phyloP scores from a whole-genome alignment of 306 rosid species.

The Cicer yamashitae region DNA sequence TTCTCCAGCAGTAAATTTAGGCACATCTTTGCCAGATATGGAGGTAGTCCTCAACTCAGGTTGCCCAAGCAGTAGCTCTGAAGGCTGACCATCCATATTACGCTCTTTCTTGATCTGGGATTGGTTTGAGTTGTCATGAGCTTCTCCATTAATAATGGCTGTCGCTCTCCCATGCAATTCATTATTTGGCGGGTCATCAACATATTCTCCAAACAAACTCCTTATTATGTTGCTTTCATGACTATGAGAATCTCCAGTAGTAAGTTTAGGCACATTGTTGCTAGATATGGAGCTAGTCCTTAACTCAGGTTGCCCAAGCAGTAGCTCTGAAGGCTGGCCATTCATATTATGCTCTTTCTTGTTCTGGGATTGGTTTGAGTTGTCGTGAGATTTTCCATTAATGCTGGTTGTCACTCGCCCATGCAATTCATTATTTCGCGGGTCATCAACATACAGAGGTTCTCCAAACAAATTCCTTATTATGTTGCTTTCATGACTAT shows the following conservation, averaged over 20 bases:
- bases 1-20: constrained; percentile 35
- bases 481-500: constrained; percentile 37
- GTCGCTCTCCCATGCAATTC: constrained; percentile 47
- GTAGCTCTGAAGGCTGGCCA: constrained; percentile 51
- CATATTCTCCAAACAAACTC: constrained; percentile 39
- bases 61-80: constrained; percentile 53
- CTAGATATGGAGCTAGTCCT: constrained; percentile 43
- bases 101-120: constrained; percentile 52
- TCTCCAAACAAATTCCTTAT: constrained; percentile 39
- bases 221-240: constrained; percentile 40
- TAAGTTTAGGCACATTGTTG: constrained; percentile 47
- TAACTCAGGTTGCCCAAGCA: constrained; percentile 54
- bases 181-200: constrained; percentile 46
- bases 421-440: constrained; percentile 45
- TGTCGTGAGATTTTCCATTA: constrained; percentile 45
- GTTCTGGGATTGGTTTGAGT: constrained; percentile 50
- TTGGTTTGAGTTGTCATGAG: constrained; percentile 48
- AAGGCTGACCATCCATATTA: constrained; percentile 48
- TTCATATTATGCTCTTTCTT: constrained; percentile 51
- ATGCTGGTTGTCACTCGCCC: constrained; percentile 47
- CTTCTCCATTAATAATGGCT: constrained; percentile 46
- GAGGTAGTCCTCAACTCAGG: constrained; percentile 52
- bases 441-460: constrained; percentile 32
- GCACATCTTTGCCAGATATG: constrained; percentile 47
- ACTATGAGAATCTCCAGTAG: constrained; percentile 29